These are phyloP conservation scores for Plasmodium gallinaceum DNA, from an alignment of 169 alveolate species.

Conservation along the genomic window DNA sequence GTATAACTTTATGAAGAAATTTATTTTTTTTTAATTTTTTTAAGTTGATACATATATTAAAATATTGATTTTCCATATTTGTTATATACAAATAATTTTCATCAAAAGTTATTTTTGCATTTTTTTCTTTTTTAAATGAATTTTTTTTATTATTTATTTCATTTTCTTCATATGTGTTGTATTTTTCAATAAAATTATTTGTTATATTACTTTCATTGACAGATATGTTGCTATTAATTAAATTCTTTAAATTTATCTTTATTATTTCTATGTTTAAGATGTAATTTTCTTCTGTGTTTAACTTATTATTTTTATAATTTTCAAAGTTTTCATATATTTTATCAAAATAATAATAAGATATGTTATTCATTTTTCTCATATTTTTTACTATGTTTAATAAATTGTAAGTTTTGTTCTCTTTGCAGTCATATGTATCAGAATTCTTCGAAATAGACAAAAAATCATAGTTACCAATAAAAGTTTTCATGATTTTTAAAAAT, in stretches of 20 bases:
- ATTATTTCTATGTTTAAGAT: conserved; percentile 55
- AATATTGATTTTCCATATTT: conserved; percentile 45
- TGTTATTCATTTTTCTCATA: conserved; percentile 29
- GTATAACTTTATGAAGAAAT: conserved; percentile 45
- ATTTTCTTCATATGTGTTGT: conserved; percentile 41
- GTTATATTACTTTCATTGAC: conserved; percentile 1
- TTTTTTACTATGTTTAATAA: conserved; percentile 18
- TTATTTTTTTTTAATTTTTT: conserved; percentile 34
- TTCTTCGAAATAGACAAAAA: background rate
- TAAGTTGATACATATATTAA: conserved; percentile 62
- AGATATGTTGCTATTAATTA: conserved; percentile 32
- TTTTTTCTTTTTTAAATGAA: conserved; percentile 16
- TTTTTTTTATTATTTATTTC: conserved; percentile 18
- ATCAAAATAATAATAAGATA: conserved; percentile 64
- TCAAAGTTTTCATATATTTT: conserved; percentile 43
- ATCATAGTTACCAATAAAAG: conserved; percentile 1
- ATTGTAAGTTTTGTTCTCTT: background rate
- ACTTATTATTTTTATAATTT: conserved; percentile 11
- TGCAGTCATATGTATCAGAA: background rate
- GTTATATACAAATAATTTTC: conserved; percentile 32
- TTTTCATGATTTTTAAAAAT: conserved; percentile 52
- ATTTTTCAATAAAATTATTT: conserved; percentile 34
- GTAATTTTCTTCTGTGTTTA: conserved; percentile 1
- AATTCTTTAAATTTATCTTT: conserved; percentile 63
- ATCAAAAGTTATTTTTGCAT: conserved; percentile 13